Evolutionary conservation across 1,139 yeast species (phyloP).

Genomic region (Nematodospora anomalae): DNA sequence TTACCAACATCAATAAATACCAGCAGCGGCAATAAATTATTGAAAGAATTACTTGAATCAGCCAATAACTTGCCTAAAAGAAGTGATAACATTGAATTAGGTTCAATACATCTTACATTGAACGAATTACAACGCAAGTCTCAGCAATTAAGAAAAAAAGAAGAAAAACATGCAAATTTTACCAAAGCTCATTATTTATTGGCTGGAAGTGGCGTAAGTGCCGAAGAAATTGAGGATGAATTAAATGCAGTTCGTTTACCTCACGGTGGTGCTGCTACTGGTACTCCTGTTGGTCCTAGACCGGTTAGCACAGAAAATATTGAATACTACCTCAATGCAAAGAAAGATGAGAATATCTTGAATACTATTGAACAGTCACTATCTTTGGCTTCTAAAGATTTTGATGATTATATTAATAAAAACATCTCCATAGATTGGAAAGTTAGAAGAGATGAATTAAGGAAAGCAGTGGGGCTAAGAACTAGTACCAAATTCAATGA

Average conservation of each 20-base stretch:
- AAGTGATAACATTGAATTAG: slow-evolving; percentile 54
- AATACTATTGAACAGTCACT: slow-evolving; percentile 83
- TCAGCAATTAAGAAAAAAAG: slow-evolving; percentile 52
- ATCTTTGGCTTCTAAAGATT: slow-evolving; percentile 73
- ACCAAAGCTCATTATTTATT: slow-evolving; percentile 89
- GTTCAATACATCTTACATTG: slow-evolving; percentile 72
- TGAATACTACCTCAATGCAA: slow-evolving; percentile 60
- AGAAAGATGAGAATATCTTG: slow-evolving; percentile 80
- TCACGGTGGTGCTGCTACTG: slow-evolving; percentile 1
- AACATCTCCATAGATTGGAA: slow-evolving; percentile 85
- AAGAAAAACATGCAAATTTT: slow-evolving; percentile 46
- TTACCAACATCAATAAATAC: slow-evolving; percentile 13
- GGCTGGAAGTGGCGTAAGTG: slow-evolving; percentile 87
- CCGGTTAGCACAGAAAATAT: slow-evolving; percentile 24
- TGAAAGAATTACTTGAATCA: slow-evolving; percentile 69
- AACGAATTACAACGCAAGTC: slow-evolving; percentile 77
- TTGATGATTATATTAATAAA: slow-evolving; percentile 72
- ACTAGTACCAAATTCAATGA: slow-evolving; percentile 20
- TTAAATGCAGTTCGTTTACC: slow-evolving; percentile 41
- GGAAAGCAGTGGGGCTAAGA: slow-evolving; percentile 60
- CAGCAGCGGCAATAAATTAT: slow-evolving; percentile 18
- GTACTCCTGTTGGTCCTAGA: slow-evolving; percentile 1
- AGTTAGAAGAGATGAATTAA: slow-evolving; percentile 67
- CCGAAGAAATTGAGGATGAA: slow-evolving; percentile 81
- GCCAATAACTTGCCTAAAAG: slow-evolving; percentile 69